Evolutionary conservation across 75 land plant genomes (phyloP).

Genomic region (Ceratopteris richardii): DNA sequence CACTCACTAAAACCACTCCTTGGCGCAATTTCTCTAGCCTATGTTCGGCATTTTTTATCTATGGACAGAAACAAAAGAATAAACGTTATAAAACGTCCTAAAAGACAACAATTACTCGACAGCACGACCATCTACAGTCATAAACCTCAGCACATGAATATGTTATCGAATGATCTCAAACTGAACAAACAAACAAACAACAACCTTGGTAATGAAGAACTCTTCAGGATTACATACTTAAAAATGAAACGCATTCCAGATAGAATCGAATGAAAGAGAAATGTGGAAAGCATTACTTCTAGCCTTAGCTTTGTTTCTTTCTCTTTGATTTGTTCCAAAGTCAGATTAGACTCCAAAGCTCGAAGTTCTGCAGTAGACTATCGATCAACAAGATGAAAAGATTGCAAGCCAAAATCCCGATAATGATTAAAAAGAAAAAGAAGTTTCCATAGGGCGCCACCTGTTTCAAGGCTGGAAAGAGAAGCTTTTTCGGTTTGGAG

Average conservation of each 20-base stretch:
- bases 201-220: too few relatives aligned
- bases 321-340: slow-evolving; percentile 57
- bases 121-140: too few relatives aligned
- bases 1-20: slow-evolving; percentile 68
- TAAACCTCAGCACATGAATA: too few relatives aligned
- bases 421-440: not conserved
- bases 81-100: not conserved
- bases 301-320: slow-evolving; percentile 38
- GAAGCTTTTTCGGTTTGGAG: slow-evolving; percentile 40
- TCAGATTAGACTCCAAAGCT: slow-evolving; percentile 60
- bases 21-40: slow-evolving; percentile 53
- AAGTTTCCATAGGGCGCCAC: slow-evolving; percentile 15
- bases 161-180: too few relatives aligned
- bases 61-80: slow-evolving; percentile 2
- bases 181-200: too few relatives aligned
- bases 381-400: too few relatives aligned
- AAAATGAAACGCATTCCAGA: too few relatives aligned
- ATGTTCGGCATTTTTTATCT: slow-evolving; percentile 66
- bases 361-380: slow-evolving; percentile 50
- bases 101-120: too few relatives aligned
- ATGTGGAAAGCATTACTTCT: slow-evolving; percentile 31
- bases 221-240: too few relatives aligned
- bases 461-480: slow-evolving; percentile 69
- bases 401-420: not conserved
- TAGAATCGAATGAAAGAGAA: too few relatives aligned